Percentiles rank a stretch among this genome's conserved stretches.
These are phyloP conservation scores for Corylus avellana DNA, from an alignment of 306 rosid species.

Conservation along the genomic window DNA sequence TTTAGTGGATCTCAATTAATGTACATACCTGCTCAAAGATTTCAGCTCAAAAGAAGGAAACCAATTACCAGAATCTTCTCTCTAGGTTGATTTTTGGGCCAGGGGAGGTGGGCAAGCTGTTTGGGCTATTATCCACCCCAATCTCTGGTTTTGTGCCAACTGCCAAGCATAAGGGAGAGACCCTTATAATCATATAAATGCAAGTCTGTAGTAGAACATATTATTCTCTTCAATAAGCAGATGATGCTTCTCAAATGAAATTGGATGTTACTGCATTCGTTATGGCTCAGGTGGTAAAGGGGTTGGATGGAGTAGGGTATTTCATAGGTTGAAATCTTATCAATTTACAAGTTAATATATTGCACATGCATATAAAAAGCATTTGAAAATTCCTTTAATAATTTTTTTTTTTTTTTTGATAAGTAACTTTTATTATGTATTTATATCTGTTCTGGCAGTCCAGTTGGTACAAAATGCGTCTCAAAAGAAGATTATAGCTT, in stretches of 20 bases:
- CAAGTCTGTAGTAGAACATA: conserved; percentile 1
- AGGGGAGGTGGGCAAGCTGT: not conserved
- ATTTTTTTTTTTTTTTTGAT: too few species aligned
- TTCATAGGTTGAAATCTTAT: not conserved
- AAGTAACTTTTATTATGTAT: conserved; percentile 11
- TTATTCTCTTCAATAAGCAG: conserved; percentile 1
- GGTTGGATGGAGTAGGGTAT: not conserved
- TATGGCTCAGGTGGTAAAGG: not conserved
- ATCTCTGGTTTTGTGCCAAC: not conserved
- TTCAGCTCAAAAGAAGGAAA: conserved; percentile 6
- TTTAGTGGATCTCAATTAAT: not conserved
- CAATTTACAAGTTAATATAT: not conserved
- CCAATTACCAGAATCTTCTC: not conserved
- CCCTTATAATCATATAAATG: conserved; percentile 1
- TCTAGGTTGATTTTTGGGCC: not conserved
- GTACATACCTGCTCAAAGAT: not conserved
- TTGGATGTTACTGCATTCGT: not conserved
- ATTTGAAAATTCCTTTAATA: conserved; percentile 11
- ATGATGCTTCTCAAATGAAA: conserved; percentile 19
- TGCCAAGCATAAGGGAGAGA: not conserved
- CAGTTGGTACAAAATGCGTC: conserved; percentile 83
- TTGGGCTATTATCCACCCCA: not conserved
- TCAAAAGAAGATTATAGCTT: conserved; percentile 80
- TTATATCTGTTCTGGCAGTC: conserved; percentile 55
- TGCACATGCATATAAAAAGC: not conserved